Base-by-base conservation (phyloP, 2,329 filamentous ascomycete species). In the Monosporascus sp. region DNA sequence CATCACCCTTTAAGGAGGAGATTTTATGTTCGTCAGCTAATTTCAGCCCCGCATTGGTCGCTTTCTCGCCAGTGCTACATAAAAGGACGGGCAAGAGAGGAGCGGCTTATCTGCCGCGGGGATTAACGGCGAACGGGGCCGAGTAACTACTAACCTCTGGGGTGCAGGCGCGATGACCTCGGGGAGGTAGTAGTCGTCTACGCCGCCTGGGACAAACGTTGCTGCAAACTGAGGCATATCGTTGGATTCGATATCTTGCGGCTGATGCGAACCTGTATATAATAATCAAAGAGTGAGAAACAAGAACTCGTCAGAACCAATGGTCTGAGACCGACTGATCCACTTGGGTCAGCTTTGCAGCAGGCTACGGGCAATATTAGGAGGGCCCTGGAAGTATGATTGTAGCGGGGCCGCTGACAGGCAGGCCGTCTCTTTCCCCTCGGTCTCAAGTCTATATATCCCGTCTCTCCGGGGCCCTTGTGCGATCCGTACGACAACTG, bases 1-100 rank as follows among this genome's bases (percentile, higher is more conserved):
- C 85, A 93, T 96, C 66, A 95, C 84, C 76, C 90, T 96, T 71
- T 61, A 68, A 58, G 45, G 67, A 63, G 63, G 59, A 48, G 37
- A 5, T 37, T 38, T n/a, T 27, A 50, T 25, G 6, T 22, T 46
- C 43, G 43, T 46, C 43, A 46, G 43, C 43, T 25, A 46, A 46
- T 22, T 46, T 15, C 22, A 18, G 43, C 43, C 43, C 43, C 43
- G 43, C 43, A 46, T 31, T 43, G 39, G 22, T 17, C 41, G 20
- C 41, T 44, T 14, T 24, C 41, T 14, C 20, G 41, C 20, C 22
- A 25, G 31, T 44, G 41, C 41, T 44, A 44, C 20, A 15, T 46
- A 14, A 17, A 31, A 7, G 37, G 37, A 5, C 6, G 17, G 18
- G 8, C n/a, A 20, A 11, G 18, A 20, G 39, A 22, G 7, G 39